Evolutionary conservation across 176 grass and related monocot species (phyloP), one percentile per base, ranked within the genome.

Genomic region (Avena eriantha): DNA sequence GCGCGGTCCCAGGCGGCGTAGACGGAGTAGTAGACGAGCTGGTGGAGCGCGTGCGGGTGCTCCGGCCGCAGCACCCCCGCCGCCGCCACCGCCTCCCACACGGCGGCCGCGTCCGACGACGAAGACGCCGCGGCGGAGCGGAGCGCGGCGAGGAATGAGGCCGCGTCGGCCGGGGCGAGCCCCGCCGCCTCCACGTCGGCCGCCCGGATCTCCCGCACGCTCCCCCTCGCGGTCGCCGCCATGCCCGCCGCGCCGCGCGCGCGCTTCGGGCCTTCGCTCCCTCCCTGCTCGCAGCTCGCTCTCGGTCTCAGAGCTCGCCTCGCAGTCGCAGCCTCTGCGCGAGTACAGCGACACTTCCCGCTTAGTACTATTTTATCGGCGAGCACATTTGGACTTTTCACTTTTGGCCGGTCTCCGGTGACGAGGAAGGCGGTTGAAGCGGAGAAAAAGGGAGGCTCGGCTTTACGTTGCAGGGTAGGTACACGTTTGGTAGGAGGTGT

Each of bases 1-100:
- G 84, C 86, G 29, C 65, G 26, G 45, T 98, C 92, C 96, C 96
- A 98, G 5, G 55, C 78, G 43, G 88, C 88, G 83, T 95, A 98
- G 29, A 86, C 86, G 57, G 96, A 94, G 90, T 94, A 95, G 88
- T 95, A 98, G 9, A 98, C 90, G 49, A 98, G 93, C 91, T 91
- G 96, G 78, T 98, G 93, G 78, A 98, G 93, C 76, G 92, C 86
- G 89, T 92, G 96, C 41, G 93, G 96, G 87, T 95, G 93, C 70
- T 92, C 96, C 78, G 93, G 91, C 84, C 84, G 84, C 77, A 98
- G 90, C 43, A 94, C n/a, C 66, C 86, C 76, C 26, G 65, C 65
- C 54, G 84, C 86, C 11, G 16, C 63, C 23, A 85, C 87, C 10
- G 82, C 89, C 61, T 26, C 58, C 93, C 96, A 98, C 8, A 84